Percentiles rank a stretch among this genome's conserved stretches.
These are phyloP conservation scores for Pterocarpus santalinus DNA, from an alignment of 306 rosid genomes.

Conservation along the genomic window DNA sequence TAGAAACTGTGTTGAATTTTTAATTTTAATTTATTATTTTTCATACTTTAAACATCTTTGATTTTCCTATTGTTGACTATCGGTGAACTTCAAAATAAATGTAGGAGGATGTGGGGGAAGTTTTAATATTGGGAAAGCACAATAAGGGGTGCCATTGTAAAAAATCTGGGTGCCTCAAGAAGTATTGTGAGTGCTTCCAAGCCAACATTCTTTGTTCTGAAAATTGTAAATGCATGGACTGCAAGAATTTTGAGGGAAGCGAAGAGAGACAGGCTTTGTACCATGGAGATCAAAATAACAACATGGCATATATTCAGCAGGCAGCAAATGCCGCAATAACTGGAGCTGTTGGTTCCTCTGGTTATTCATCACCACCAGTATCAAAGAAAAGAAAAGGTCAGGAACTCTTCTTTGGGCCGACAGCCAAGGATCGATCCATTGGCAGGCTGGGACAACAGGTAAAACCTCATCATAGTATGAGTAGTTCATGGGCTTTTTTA, in stretches of 20 bases:
- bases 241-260: slow-evolving; percentile 99
- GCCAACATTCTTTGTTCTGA: slow-evolving; percentile 99
- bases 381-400: slow-evolving; percentile 83
- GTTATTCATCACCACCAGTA: slow-evolving; percentile 84
- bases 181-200: slow-evolving; percentile 99
- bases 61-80: slow-evolving; percentile 34
- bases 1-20: slow-evolving; percentile 19
- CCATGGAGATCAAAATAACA: slow-evolving; percentile 93
- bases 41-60: neutral
- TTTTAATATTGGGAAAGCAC: slow-evolving; percentile 88
- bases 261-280: slow-evolving; percentile 98
- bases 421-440: slow-evolving; percentile 73
- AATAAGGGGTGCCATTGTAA: slow-evolving; percentile 99
- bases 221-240: slow-evolving; percentile 98
- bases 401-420: slow-evolving; percentile 72
- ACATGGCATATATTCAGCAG: slow-evolving; percentile 86
- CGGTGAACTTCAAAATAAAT: slow-evolving; percentile 45
- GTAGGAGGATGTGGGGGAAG: slow-evolving; percentile 96
- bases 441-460: slow-evolving; percentile 88
- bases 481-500: slow-evolving; percentile 25
- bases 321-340: slow-evolving; percentile 99
- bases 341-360: slow-evolving; percentile 99
- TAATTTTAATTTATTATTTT: slow-evolving; percentile 7
- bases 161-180: slow-evolving; percentile 98
- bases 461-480: slow-evolving; percentile 30